Base-by-base conservation (phyloP, 805 yeast genomes). In the Aciculoconidium aculeatum region DNA sequence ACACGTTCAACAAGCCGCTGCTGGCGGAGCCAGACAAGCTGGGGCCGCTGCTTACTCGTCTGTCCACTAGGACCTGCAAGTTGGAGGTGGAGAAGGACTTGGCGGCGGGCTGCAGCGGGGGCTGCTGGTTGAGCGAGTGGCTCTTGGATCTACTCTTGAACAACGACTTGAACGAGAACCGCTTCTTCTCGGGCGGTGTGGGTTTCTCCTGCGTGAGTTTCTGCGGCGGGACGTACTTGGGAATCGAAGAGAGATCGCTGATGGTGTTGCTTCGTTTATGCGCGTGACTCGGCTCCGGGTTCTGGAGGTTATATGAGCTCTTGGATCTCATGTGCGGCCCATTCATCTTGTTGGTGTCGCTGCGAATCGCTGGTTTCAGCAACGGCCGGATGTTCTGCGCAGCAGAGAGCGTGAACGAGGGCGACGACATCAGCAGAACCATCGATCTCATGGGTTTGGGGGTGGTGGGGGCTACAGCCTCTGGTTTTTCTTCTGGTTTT, bases 151-250 rank as follows among this genome's bases (percentile, higher is more conserved):
- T 61, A 36, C 52, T 51, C 35, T 55, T 61, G 45, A 64, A 63
- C 15, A 64, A 45, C 2, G 60, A 49, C 26, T 51, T 54, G 45
- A 64, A 58, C 23, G 65, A 57, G 35, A 64, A 64, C 34, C 53
- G 54, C 29, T 59, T 56, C 42, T 48, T 45, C 22, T 45, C 45
- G 3, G 37, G 30, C 17, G 14, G 21, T 11, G 25, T n/a, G n/a
- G n/a, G n/a, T n/a, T n/a, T n/a, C n/a, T n/a, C n/a, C n/a, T n/a
- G n/a, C n/a, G n/a, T n/a, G 17, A 8, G 20, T 15, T 6, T 19
- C 9, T 10, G 30, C 37, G 2, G 24, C 25, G 5, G 33, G 17
- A 12, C 40, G 36, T 9, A 10, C 34, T 11, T 17, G 10, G 15
- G 30, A 21, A 17, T 31, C 18, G 9, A 11, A 8, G 41, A 15